Evolutionary conservation across 805 yeast species (phyloP).

Genomic region (Brettanomyces custersianus): DNA sequence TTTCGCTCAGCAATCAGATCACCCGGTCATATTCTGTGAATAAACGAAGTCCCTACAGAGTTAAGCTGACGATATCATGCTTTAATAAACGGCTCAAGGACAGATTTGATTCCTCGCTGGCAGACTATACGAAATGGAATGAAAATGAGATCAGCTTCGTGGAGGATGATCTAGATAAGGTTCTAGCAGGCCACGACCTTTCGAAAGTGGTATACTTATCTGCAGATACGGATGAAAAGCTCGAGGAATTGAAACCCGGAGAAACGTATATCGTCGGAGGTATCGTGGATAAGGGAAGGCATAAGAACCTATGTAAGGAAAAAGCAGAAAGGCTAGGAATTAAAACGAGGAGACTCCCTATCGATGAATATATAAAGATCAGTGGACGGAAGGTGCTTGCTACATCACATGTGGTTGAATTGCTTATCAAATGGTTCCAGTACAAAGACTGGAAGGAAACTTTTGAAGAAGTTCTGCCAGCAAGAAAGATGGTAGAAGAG

Average conservation of each 20-base stretch:
- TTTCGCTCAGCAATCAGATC: conserved; percentile 71
- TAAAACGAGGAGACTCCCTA: conserved; percentile 72
- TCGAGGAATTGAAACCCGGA: conserved; percentile 57
- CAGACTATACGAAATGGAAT: conserved; percentile 60
- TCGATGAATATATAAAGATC: conserved; percentile 71
- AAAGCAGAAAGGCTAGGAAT: conserved; percentile 74
- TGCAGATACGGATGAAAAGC: conserved; percentile 73
- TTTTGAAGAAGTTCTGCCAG: conserved; percentile 81
- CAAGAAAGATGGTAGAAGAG: conserved; percentile 55
- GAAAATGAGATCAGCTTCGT: conserved; percentile 39
- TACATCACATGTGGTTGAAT: conserved; percentile 89
- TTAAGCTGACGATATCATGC: conserved; percentile 52
- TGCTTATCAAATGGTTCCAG: conserved; percentile 75
- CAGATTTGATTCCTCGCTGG: conserved; percentile 59
- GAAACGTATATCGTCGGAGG: conserved; percentile 88
- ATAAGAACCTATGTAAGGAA: conserved; percentile 67
- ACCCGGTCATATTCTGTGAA: conserved; percentile 77
- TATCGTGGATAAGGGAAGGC: conserved; percentile 90
- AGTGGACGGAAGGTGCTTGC: conserved; percentile 87
- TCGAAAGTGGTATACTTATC: conserved; percentile 58
- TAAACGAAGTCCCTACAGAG: conserved; percentile 41
- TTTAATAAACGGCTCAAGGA: conserved; percentile 56
- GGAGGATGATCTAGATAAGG: conserved; percentile 27
- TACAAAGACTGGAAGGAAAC: conserved; percentile 76
- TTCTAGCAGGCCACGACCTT: conserved; percentile 13